A percentile compares a stretch with the other conserved stretches of the same genome.
Conservation (phyloP, 306 rosid species). For the Coriaria nepalensis region DNA sequence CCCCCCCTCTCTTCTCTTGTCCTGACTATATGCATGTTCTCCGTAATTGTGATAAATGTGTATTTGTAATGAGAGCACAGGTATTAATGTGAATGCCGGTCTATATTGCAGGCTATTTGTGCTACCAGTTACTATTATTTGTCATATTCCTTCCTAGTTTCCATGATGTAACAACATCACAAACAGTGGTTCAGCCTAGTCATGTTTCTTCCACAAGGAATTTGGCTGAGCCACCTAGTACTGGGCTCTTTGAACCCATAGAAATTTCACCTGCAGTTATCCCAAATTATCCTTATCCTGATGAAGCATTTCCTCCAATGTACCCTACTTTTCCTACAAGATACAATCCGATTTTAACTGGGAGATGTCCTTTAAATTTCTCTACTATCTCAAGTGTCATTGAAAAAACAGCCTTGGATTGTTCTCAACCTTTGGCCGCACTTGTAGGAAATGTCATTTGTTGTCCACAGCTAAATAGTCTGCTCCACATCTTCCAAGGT, state of each 20-base stretch:
- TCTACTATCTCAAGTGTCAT: conserved; percentile 51
- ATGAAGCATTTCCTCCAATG: conserved; percentile 64
- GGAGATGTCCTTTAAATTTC: conserved; percentile 85
- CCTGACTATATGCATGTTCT: not conserved
- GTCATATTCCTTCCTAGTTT: conserved; percentile 56
- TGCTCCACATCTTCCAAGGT: conserved; percentile 86
- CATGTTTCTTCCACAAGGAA: conserved; percentile 26
- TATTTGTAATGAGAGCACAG: not conserved
- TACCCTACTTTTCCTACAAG: conserved; percentile 71
- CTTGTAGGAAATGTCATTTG: conserved; percentile 80
- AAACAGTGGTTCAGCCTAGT: conserved; percentile 22
- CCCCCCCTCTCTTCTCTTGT: too few species aligned
- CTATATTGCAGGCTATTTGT: conserved; percentile 60
- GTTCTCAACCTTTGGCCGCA: conserved; percentile 72
- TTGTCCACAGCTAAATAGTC: conserved; percentile 85
- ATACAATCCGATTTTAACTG: conserved; percentile 76
- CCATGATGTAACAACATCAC: conserved; percentile 43
- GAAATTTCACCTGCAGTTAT: conserved; percentile 90
- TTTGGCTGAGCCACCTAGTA: conserved; percentile 55
- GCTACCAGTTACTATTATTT: conserved; percentile 44
- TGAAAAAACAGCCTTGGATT: conserved; percentile 84
- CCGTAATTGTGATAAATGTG: not conserved
- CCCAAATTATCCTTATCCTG: conserved; percentile 62
- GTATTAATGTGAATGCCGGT: conserved; percentile 8
- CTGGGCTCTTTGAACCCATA: conserved; percentile 72